Evolutionary conservation across 192 early-diverging fungal species (phyloP).

Genomic region (Mortierella claussenii): DNA sequence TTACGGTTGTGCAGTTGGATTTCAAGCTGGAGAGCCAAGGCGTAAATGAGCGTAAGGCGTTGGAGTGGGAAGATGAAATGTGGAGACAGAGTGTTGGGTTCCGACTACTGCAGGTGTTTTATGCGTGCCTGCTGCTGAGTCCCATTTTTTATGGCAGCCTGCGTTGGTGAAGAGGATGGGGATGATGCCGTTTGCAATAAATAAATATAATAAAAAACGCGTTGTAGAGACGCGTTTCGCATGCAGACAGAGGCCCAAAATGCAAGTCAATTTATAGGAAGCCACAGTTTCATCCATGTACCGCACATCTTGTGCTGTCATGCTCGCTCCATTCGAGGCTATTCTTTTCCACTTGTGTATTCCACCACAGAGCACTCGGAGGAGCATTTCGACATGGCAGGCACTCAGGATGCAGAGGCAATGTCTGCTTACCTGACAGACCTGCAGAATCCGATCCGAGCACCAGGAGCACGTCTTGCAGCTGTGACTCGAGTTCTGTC

Average conservation of each 20-base stretch:
- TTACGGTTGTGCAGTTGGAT: slow-evolving; percentile 33
- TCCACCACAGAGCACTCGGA: too few species aligned
- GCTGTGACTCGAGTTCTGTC: slow-evolving; percentile 26
- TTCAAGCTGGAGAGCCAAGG: slow-evolving; percentile 28
- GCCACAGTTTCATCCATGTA: neutral
- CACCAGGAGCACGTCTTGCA: slow-evolving; percentile 9
- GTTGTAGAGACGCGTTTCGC: too few species aligned
- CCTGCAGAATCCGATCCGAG: slow-evolving; percentile 27
- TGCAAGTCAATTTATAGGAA: too few species aligned
- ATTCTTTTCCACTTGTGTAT: too few species aligned
- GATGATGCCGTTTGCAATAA: too few species aligned
- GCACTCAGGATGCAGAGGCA: slow-evolving; percentile 21
- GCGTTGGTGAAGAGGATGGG: neutral
- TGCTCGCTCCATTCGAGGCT: too few species aligned
- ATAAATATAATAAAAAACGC: neutral
- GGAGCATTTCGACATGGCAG: slow-evolving; percentile 7
- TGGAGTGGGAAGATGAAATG: slow-evolving; percentile 21
- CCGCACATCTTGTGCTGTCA: too few species aligned
- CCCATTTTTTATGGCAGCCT: slow-evolving; percentile 23
- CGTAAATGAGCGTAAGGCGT: slow-evolving; percentile 13
- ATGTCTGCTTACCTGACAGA: slow-evolving; percentile 36
- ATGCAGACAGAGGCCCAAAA: too few species aligned
- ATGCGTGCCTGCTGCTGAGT: slow-evolving; percentile 20
- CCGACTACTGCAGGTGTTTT: slow-evolving; percentile 23
- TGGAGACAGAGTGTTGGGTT: slow-evolving; percentile 36